Percentiles rank a stretch among this genome's conserved stretches.
These are phyloP conservation scores for Hydrangea macrophylla DNA, from an alignment of 148 eudicot genomes.

Conservation along the genomic window DNA sequence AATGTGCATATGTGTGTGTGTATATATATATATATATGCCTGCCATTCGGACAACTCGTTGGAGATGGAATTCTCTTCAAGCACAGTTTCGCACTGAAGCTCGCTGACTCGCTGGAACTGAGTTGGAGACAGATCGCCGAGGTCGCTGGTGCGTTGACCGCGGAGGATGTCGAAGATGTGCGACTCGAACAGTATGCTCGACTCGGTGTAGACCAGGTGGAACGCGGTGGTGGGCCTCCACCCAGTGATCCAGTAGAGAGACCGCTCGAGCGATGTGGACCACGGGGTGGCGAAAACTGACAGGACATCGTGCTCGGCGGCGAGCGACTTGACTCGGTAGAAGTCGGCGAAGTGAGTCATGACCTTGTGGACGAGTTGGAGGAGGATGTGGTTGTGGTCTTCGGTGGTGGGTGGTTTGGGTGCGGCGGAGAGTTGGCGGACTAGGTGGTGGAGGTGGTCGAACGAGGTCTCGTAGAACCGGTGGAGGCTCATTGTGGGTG, in stretches of 20 bases:
- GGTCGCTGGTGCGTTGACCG: constrained; percentile 57
- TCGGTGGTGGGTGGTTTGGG: constrained; percentile 34
- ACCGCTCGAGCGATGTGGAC: constrained; percentile 68
- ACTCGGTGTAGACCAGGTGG: constrained; percentile 75
- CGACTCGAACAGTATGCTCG: constrained; percentile 59
- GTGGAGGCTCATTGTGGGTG: constrained; percentile 26
- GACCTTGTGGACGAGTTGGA: constrained; percentile 35
- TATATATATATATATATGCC: constrained; percentile 20
- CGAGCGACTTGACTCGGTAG: constrained; percentile 41
- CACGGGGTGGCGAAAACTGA: constrained; percentile 53
- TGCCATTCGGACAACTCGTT: constrained; percentile 73
- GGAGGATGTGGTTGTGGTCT: constrained; percentile 25
- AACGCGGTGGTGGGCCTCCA: constrained; percentile 91
- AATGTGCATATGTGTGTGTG: not conserved
- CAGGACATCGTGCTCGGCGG: constrained; percentile 44
- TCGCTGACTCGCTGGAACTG: constrained; percentile 74
- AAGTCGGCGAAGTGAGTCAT: constrained; percentile 48
- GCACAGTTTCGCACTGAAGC: constrained; percentile 67
- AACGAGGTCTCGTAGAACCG: constrained; percentile 57
- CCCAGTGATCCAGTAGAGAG: constrained; percentile 70
- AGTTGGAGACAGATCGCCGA: constrained; percentile 60
- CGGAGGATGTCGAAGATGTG: constrained; percentile 52
- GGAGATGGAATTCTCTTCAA: constrained; percentile 62
- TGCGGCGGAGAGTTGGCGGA: constrained; percentile 32
- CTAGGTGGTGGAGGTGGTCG: constrained; percentile 49